Conservation (phyloP, 805 yeast genomes). For the Nakazawaea populi region DNA sequence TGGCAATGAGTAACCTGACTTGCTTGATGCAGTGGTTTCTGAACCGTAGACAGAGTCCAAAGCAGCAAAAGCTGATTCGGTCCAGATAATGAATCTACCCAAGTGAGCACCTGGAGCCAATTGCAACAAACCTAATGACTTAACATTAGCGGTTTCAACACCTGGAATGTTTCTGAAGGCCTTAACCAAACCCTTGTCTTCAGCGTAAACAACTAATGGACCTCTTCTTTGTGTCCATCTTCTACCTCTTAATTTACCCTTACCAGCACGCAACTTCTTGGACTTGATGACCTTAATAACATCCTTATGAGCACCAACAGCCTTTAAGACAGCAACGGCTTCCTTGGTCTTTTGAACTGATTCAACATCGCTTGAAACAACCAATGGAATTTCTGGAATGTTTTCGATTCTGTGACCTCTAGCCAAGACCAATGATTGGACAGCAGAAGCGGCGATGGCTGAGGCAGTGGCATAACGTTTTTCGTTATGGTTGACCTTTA, state of each 20-base stretch:
- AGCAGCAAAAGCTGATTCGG: slow-evolving; percentile 95
- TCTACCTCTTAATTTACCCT: slow-evolving; percentile 99
- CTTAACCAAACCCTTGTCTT: slow-evolving; percentile 96
- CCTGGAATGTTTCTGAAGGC: slow-evolving; percentile 99
- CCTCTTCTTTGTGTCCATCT: slow-evolving; percentile 99
- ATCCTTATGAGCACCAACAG: slow-evolving; percentile 98
- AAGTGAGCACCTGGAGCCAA: slow-evolving; percentile 99
- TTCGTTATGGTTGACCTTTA: slow-evolving; percentile 99
- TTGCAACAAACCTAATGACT: slow-evolving; percentile 91
- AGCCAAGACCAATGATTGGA: slow-evolving; percentile 96
- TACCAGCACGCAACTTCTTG: slow-evolving; percentile 99
- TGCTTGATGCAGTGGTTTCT: slow-evolving; percentile 75
- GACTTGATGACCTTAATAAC: slow-evolving; percentile 97
- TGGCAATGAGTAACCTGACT: slow-evolving; percentile 91
- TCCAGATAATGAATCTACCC: slow-evolving; percentile 99
- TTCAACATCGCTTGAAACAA: slow-evolving; percentile 90
- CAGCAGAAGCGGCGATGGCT: slow-evolving; percentile 98
- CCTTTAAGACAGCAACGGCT: slow-evolving; percentile 96
- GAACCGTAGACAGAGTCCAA: slow-evolving; percentile 97
- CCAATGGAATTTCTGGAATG: slow-evolving; percentile 97
- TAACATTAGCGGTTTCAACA: slow-evolving; percentile 94
- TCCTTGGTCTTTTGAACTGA: slow-evolving; percentile 95
- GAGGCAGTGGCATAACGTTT: slow-evolving; percentile 99
- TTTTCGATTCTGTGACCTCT: slow-evolving; percentile 99
- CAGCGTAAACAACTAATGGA: slow-evolving; percentile 96